phyloP scores from a whole-genome alignment of 2,329 filamentous ascomycete genomes.

The Colletotrichum neosansevieriae region DNA sequence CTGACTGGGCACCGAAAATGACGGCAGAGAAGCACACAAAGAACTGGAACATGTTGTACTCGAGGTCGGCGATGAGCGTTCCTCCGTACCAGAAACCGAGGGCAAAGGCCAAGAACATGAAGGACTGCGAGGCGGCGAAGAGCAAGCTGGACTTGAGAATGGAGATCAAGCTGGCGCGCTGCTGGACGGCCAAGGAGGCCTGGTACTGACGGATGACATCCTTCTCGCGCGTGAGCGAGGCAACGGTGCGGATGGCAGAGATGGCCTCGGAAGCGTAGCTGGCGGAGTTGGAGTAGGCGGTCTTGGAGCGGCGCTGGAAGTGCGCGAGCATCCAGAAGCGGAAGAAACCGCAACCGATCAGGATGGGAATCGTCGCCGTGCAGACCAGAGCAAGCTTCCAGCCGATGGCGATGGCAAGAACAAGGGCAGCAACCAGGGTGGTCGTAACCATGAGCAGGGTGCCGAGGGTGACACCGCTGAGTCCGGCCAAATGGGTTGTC shows the following conservation, averaged over 20 bases:
- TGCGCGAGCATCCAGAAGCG: slow-evolving; percentile 86
- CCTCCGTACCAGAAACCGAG: slow-evolving; percentile 96
- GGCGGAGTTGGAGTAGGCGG: slow-evolving; percentile 83
- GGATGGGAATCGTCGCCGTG: slow-evolving; percentile 80
- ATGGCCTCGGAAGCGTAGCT: slow-evolving; percentile 94
- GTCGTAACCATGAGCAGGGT: slow-evolving; percentile 85
- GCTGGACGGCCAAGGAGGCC: slow-evolving; percentile 73
- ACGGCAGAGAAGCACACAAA: slow-evolving; percentile 91
- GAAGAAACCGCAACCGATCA: slow-evolving; percentile 86
- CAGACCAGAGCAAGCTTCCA: slow-evolving; percentile 93
- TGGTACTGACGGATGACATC: slow-evolving; percentile 84
- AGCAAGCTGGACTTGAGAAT: slow-evolving; percentile 81
- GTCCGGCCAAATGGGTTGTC: slow-evolving; percentile 87
- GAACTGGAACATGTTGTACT: slow-evolving; percentile 87
- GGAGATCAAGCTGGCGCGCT: slow-evolving; percentile 75
- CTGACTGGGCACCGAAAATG: slow-evolving; percentile 92
- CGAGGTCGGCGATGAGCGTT: slow-evolving; percentile 75
- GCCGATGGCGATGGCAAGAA: slow-evolving; percentile 78
- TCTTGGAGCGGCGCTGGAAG: slow-evolving; percentile 84
- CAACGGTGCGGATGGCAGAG: slow-evolving; percentile 92
- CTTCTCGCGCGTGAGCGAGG: slow-evolving; percentile 86
- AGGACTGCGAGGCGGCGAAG: slow-evolving; percentile 86
- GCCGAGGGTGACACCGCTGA: slow-evolving; percentile 88
- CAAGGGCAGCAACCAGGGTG: slow-evolving; percentile 81
- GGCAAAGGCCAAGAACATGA: slow-evolving; percentile 86